Evolutionary conservation across 2,329 filamentous ascomycete species (phyloP), one percentile per base, ranked within the genome.

Genomic region (Catunica adiposa): DNA sequence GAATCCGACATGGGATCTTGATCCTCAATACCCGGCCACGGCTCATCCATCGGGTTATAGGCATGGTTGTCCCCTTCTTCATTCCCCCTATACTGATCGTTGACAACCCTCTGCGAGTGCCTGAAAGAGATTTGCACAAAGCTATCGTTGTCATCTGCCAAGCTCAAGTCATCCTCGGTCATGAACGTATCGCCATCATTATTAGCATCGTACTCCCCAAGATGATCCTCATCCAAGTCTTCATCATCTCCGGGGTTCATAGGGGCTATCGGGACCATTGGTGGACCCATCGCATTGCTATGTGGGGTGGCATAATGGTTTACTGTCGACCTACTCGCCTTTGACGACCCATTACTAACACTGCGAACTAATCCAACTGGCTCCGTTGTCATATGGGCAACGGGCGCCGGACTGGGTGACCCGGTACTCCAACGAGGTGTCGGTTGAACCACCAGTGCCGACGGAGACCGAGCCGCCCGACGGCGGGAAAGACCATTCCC

Each of bases 261-360:
- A n/a, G 6, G 29, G 38, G 20, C 22, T 26, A 25, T 29, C 40
- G 63, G 1, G 61, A n/a, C 20, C 17, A 22, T 48, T 22, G 25
- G 26, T n/a, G 25, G 37, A 5, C 29, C 29, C 29, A 34, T 34
- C 29, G 29, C 29, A 34, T 34, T 34, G 29, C 29, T 34, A 63
- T 83, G 74, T 0, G 85, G 85, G 0, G 85, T 89, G 2, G 83
- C 83, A 62, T 89, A 89, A n/a, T 80, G 81, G 60, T 80, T 80
- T 0, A 82, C 83, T 0, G 76, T 79, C 11, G 70, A 71, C 14
- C 66, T 66, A 31, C 73, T 66, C 54, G 65, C 62, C 26, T 52
- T 44, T n/a, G 50, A 57, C 25, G 56, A 58, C 22, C 48, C 50
- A 23, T 51, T 58, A 51, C 56, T 58, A 22, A 53, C 42, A 42